These are phyloP conservation scores for Pythium inflatum DNA, from an alignment of 352 stramenopile species.

Conservation along the genomic window DNA sequence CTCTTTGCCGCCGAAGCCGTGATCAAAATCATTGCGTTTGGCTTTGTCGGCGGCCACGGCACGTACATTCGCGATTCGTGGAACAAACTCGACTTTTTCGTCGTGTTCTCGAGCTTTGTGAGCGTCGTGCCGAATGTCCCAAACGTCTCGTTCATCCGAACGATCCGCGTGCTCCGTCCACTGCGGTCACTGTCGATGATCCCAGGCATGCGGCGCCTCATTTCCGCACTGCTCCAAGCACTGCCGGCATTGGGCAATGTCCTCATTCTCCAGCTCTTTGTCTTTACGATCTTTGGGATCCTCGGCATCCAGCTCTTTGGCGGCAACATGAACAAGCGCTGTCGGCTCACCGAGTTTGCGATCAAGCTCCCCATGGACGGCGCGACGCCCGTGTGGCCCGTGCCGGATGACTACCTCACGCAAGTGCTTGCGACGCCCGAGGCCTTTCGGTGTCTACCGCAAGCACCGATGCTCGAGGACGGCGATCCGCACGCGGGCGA, in stretches of 20 bases:
- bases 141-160: conserved; percentile 43
- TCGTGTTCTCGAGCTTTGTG: conserved; percentile 62
- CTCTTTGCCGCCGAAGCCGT: neutral
- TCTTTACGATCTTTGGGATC: conserved; percentile 74
- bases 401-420: conserved; percentile 41
- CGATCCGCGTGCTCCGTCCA: conserved; percentile 56
- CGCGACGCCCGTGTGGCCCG: conserved; percentile 34
- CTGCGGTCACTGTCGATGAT: conserved; percentile 64
- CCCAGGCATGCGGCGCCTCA: conserved; percentile 49
- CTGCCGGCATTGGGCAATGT: conserved; percentile 61
- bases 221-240: conserved; percentile 59
- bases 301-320: conserved; percentile 83
- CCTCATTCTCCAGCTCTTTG: too few species aligned
- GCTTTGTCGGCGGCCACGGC: conserved; percentile 56
- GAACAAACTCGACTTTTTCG: conserved; percentile 89
- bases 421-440: conserved; percentile 43
- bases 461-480: conserved; percentile 35
- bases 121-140: conserved; percentile 44
- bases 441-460: conserved; percentile 43
- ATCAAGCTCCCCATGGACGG: conserved; percentile 60
- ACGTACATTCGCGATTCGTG: conserved; percentile 74
- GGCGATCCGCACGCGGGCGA: conserved; percentile 30
- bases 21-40: conserved; percentile 84
- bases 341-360: conserved; percentile 68
- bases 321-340: conserved; percentile 65